phyloP scores from a whole-genome alignment of 129 eudicot genomes.

The Deinandra increscens region DNA sequence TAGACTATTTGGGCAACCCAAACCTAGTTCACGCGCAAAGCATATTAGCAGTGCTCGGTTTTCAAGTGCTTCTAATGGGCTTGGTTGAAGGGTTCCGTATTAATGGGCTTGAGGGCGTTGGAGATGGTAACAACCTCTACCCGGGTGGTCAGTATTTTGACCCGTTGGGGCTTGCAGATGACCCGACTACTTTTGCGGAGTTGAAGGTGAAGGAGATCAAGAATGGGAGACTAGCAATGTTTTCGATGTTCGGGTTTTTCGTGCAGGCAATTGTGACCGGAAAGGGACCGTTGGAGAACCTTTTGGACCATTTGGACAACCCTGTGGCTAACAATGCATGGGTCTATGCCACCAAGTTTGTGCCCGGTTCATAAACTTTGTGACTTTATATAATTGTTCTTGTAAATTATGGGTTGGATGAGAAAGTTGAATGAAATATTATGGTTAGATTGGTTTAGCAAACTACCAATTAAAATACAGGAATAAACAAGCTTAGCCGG shows the following conservation, averaged over 20 bases:
- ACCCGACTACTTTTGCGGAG: conserved; percentile 39
- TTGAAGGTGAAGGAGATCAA: conserved; percentile 45
- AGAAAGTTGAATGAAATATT: conserved; percentile 4
- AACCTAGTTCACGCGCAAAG: conserved; percentile 49
- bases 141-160: conserved; percentile 48
- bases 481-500: too few relatives aligned
- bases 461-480: too few relatives aligned
- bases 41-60: conserved; percentile 41
- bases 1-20: conserved; percentile 47
- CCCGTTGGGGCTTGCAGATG: conserved; percentile 46
- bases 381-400: not conserved
- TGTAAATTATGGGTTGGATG: conserved; percentile 26
- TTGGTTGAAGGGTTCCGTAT: conserved; percentile 41
- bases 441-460: not conserved
- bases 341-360: conserved; percentile 53
- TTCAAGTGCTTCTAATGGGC: conserved; percentile 42
- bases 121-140: conserved; percentile 43
- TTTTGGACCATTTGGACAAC: conserved; percentile 46
- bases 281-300: conserved; percentile 45
- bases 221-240: conserved; percentile 48
- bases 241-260: conserved; percentile 43
- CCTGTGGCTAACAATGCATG: conserved; percentile 54
- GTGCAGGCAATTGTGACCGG: conserved; percentile 48
- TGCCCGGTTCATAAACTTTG: conserved; percentile 37
- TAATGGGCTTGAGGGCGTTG: conserved; percentile 43